phyloP scores from a whole-genome alignment of 805 yeast species.

The Schizosaccharomyces osmophilus region DNA sequence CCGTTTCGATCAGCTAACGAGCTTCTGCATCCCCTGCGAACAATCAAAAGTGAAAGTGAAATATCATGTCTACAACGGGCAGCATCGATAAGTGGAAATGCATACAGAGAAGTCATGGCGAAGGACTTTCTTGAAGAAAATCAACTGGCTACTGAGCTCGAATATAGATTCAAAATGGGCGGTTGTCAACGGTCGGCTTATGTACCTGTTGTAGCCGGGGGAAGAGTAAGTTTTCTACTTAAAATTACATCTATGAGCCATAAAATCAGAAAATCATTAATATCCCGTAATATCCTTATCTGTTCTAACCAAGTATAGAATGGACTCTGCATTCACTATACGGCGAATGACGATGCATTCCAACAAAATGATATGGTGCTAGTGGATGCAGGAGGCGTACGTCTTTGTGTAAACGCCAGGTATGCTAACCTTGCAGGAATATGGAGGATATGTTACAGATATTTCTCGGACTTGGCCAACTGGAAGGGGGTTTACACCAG shows the following conservation, averaged over 20 bases:
- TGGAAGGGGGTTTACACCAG: conserved; percentile 40
- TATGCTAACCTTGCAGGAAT: conserved; percentile 10
- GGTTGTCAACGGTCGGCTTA: conserved; percentile 84
- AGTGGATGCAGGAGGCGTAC: conserved; percentile 73
- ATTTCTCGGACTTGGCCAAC: conserved; percentile 94
- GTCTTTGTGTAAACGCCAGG: background rate
- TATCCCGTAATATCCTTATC: background rate
- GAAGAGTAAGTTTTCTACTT: conserved; percentile 18
- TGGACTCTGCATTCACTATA: conserved; percentile 79
- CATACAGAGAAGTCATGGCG: conserved; percentile 62
- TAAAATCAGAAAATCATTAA: too few relatives aligned
- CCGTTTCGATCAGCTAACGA: conserved; percentile 13
- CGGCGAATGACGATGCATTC: conserved; percentile 67
- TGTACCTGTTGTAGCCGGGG: conserved; percentile 91
- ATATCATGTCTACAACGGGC: conserved; percentile 58
- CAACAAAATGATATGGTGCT: conserved; percentile 49
- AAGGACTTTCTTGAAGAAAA: conserved; percentile 44
- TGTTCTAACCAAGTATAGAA: conserved; percentile 17
- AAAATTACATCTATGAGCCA: background rate
- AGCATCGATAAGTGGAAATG: conserved; percentile 57
- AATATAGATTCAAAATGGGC: conserved; percentile 55
- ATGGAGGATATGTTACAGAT: conserved; percentile 89
- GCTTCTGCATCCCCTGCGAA: conserved; percentile 27
- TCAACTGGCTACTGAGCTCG: conserved; percentile 54
- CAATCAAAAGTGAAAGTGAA: conserved; percentile 54